These are phyloP conservation scores for Dryas integrifolia DNA, from an alignment of 331 rosid species.

Conservation along the genomic window DNA sequence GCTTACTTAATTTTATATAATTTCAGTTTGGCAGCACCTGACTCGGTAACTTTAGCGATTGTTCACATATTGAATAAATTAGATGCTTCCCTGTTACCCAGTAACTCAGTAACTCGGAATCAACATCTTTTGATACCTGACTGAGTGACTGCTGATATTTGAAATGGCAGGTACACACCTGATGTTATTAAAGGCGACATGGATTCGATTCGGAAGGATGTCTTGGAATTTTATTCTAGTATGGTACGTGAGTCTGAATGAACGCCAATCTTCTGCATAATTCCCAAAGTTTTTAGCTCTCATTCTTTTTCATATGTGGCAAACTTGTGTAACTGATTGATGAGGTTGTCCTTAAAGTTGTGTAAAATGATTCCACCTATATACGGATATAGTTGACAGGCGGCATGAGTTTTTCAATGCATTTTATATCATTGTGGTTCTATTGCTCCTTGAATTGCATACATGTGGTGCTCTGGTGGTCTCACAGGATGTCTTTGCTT, in stretches of 20 bases:
- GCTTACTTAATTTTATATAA: background rate
- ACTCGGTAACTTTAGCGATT: too few relatives aligned
- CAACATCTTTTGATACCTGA: slow-evolving; percentile 9
- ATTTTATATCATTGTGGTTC: background rate
- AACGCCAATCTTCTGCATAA: background rate
- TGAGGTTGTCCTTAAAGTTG: background rate
- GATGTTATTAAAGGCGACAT: slow-evolving; percentile 88
- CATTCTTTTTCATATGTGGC: background rate
- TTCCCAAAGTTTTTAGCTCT: background rate
- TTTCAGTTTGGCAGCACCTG: background rate
- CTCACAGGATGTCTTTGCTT: slow-evolving; percentile 20
- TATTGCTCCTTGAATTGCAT: background rate
- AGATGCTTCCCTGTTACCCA: too few relatives aligned
- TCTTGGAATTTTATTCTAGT: slow-evolving; percentile 60
- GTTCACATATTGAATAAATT: background rate
- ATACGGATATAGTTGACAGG: background rate
- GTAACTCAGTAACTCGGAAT: too few relatives aligned
- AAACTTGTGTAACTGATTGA: slow-evolving; percentile 15
- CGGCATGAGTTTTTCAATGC: background rate
- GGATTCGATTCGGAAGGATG: slow-evolving; percentile 86
- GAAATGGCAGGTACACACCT: slow-evolving; percentile 76
- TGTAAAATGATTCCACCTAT: background rate
- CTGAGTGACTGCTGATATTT: slow-evolving; percentile 15
- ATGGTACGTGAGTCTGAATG: slow-evolving; percentile 41
- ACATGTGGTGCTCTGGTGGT: slow-evolving; percentile 13